Evolutionary conservation across 139 green algal genomes (phyloP).

Genomic region (Chlamydomonas applanata): DNA sequence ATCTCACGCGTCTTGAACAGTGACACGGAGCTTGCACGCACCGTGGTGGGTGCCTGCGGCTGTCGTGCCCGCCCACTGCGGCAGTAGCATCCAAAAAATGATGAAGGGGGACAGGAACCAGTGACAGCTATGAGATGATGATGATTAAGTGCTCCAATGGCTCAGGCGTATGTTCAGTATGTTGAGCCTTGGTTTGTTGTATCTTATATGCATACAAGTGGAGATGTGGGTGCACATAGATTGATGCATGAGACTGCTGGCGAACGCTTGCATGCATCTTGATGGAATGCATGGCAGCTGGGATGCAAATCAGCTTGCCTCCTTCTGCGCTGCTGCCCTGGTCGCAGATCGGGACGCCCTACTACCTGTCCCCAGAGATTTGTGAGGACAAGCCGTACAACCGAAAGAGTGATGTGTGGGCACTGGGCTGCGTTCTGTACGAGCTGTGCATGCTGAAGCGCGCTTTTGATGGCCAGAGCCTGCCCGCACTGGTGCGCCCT

Average conservation of each 20-base stretch:
- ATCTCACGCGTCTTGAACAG: conserved; percentile 53
- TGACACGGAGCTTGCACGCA: conserved; percentile 47
- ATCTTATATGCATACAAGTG: too few species aligned
- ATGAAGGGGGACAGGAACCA: too few species aligned
- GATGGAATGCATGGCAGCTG: not conserved
- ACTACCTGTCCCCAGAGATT: conserved; percentile 65
- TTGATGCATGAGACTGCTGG: not conserved
- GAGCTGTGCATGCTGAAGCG: conserved; percentile 59
- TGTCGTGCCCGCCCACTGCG: too few species aligned
- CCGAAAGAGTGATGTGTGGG: conserved; percentile 68
- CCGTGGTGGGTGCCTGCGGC: conserved; percentile 47
- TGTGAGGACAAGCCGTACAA: conserved; percentile 66
- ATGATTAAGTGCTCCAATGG: too few species aligned
- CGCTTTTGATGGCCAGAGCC: conserved; percentile 54
- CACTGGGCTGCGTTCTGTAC: conserved; percentile 69
- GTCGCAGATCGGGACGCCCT: conserved; percentile 63
- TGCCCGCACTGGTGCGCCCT: conserved; percentile 46
- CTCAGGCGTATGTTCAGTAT: too few species aligned
- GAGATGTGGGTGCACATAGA: not conserved
- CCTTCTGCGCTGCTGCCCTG: too few species aligned
- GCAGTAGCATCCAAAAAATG: too few species aligned
- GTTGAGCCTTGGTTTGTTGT: too few species aligned
- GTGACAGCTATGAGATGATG: too few species aligned
- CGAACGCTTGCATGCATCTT: not conserved
- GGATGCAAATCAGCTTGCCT: too few species aligned